Conservation (phyloP, 2,329 filamentous ascomycete species). For the Penicillium sp. region DNA sequence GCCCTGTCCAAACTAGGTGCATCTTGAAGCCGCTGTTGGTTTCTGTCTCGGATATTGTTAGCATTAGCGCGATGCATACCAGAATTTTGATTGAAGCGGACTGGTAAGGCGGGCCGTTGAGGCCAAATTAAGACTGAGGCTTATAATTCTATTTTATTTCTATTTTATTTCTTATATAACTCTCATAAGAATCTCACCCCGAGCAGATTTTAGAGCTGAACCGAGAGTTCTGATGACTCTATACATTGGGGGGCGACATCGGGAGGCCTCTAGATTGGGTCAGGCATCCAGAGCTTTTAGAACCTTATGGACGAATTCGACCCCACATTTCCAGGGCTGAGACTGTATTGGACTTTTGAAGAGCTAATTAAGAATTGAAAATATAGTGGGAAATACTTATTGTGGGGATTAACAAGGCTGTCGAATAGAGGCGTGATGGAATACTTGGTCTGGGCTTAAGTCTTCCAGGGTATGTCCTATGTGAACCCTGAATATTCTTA, state of each 20-base stretch:
- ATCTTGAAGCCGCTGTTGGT: neutral
- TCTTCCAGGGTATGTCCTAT: too few species aligned
- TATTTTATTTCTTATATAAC: neutral
- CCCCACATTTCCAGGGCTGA: neutral
- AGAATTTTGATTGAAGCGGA: neutral
- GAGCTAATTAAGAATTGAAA: neutral
- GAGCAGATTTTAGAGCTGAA: neutral
- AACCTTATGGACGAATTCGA: neutral
- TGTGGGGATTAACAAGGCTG: neutral
- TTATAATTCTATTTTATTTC: neutral
- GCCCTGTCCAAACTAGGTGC: neutral
- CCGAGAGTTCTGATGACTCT: neutral
- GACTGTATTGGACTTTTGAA: neutral
- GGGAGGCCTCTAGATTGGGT: neutral
- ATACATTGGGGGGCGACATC: neutral
- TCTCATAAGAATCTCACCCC: too few species aligned
- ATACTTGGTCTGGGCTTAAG: neutral
- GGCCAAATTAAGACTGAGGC: neutral
- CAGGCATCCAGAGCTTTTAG: neutral
- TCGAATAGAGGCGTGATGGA: neutral
- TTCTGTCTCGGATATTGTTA: neutral
- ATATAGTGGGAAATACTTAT: neutral
- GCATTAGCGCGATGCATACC: neutral
- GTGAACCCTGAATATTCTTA: neutral
- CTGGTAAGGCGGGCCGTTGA: neutral